Percentiles rank a stretch among this genome's conserved stretches.
phyloP scores from a whole-genome alignment of 768 basidiomycete species.

The Suillus subaureus region DNA sequence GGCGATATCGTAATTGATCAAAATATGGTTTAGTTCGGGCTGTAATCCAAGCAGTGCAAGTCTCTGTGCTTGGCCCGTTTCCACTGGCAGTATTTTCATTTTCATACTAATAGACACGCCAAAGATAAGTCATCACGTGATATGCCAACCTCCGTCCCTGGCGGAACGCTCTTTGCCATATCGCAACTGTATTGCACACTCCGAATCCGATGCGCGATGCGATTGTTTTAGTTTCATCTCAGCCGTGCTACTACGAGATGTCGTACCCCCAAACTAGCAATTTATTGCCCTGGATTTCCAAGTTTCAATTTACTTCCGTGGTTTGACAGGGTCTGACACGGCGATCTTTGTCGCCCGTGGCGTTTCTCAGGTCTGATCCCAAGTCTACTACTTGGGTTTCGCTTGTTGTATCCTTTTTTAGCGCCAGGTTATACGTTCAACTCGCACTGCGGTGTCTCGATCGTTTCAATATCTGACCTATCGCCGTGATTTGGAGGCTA shows the following conservation, averaged over 20 bases:
- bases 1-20: not conserved
- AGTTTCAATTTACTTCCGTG: slow-evolving; percentile 22
- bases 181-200: slow-evolving; percentile 15
- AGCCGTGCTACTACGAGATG: slow-evolving; percentile 8
- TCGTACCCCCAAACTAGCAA: slow-evolving; percentile 22
- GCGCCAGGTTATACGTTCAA: slow-evolving; percentile 23
- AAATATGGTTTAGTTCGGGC: not conserved
- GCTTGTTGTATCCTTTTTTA: slow-evolving; percentile 25
- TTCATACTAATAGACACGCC: slow-evolving; percentile 16
- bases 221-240: slow-evolving; percentile 13
- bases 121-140: slow-evolving; percentile 8
- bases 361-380: slow-evolving; percentile 26
- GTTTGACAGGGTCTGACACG: slow-evolving; percentile 21
- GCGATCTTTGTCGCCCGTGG: slow-evolving; percentile 22
- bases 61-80: slow-evolving; percentile 6
- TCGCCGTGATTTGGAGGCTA: slow-evolving; percentile 37
- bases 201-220: not conserved
- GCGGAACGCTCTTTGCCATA: slow-evolving; percentile 19
- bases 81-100: not conserved
- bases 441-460: slow-evolving; percentile 34
- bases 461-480: slow-evolving; percentile 37
- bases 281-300: slow-evolving; percentile 11
- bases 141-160: slow-evolving; percentile 19
- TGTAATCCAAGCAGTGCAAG: slow-evolving; percentile 18
- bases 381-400: slow-evolving; percentile 18